Conservation (phyloP, 306 rosid species). For the Quercus gilva region DNA sequence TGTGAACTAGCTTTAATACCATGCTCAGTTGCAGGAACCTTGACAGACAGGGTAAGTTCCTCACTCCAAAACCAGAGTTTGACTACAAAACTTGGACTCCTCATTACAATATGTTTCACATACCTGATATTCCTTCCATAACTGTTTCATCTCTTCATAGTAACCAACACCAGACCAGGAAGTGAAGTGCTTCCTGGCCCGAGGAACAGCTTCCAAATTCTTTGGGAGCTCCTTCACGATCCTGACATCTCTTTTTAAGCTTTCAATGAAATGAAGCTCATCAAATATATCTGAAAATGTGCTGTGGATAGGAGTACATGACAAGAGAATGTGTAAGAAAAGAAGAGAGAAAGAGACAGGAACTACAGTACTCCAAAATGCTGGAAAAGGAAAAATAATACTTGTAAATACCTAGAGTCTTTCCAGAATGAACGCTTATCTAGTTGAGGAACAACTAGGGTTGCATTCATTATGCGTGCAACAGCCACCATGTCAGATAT, state of each 20-base stretch:
- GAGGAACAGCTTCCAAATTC: constrained; percentile 61
- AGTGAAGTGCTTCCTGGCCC: constrained; percentile 88
- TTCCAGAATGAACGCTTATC: constrained; percentile 94
- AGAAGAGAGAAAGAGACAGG: neutral
- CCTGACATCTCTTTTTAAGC: constrained; percentile 63
- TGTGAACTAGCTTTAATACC: neutral
- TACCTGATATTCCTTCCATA: constrained; percentile 89
- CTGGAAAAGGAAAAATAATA: constrained; percentile 6
- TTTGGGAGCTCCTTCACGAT: constrained; percentile 73
- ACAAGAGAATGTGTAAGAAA: constrained; percentile 22
- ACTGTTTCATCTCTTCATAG: constrained; percentile 70
- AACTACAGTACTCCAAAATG: constrained; percentile 12
- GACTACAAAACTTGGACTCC: neutral
- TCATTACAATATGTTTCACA: neutral
- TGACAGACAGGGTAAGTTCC: neutral
- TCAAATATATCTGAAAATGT: constrained; percentile 85
- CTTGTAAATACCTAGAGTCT: constrained; percentile 64
- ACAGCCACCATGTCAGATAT: constrained; percentile 96
- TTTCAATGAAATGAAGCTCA: constrained; percentile 74
- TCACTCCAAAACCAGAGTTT: neutral
- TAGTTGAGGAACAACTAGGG: constrained; percentile 84
- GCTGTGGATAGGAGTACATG: constrained; percentile 41
- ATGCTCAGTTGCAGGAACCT: neutral
- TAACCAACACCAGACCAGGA: constrained; percentile 75
- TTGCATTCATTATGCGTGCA: constrained; percentile 85